Evolutionary conservation across 1,139 yeast genomes (phyloP), one percentile per base, ranked within the genome.

Genomic region (Pichia inconspicua): DNA sequence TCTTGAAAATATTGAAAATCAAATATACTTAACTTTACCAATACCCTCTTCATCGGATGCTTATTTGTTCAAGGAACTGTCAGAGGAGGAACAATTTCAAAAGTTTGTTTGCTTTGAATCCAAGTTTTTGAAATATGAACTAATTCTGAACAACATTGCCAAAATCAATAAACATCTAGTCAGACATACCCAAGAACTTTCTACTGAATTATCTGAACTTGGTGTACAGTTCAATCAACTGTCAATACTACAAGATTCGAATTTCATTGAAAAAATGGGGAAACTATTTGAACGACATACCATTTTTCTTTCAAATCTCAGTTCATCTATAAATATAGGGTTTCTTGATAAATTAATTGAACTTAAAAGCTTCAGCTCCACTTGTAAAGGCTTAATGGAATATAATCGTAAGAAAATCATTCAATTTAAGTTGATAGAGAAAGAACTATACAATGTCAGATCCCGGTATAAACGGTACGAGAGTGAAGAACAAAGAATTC

Each of bases 321-420:
- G 84, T n/a, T 76, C 80, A 39, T 78, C 80, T 42, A 69, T 90
- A 42, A 82, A 86, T 53, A 77, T 87, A 10, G 78, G 80, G 48
- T 82, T 89, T 56, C 77, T 87, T 39, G 97, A 90, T 61, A 95
- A 95, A 5, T 69, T 90, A 34, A 82, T 86, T 7, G 97, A 90
- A 61, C 78, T 86, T 17, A 89, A 84, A 14, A 88, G 85, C 58
- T 81, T 84, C 65, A 80, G 94, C 0, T 72, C 74, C 6, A 82
- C 84, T 0, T 78, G 84, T 1, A 75, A 84, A 44, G 76, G 78
- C 41, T 78, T 90, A 15, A 72, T 84, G 44, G 83, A 81, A 58
- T 90, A 77, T 62, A 79, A 90, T 48, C 73, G 76, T 41, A 74
- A 82, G 56, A 90, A 92, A 62, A 68, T 78, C 11, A 68, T 82